Evolutionary conservation across 495 filamentous ascomycete genomes (phyloP).

Genomic region (Aspergillus egyptiacus): DNA sequence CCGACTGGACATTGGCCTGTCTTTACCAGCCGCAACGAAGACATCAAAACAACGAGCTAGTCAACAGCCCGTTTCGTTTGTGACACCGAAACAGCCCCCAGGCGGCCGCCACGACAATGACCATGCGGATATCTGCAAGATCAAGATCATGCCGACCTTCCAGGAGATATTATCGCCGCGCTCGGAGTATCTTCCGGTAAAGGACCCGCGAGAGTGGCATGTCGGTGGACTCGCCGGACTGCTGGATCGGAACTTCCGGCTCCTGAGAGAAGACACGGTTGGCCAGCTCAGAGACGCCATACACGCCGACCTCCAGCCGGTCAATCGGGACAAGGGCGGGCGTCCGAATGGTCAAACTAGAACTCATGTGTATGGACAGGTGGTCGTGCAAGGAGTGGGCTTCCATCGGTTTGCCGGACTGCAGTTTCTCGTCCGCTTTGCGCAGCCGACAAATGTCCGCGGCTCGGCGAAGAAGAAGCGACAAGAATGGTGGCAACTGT

Average conservation of each 20-base stretch:
- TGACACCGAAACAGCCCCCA: conserved; percentile 8
- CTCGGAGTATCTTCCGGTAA: conserved; percentile 56
- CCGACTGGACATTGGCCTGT: conserved; percentile 35
- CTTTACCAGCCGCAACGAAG: conserved; percentile 21
- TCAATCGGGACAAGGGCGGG: not conserved
- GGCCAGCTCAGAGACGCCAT: conserved; percentile 35
- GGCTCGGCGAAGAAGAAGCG: conserved; percentile 26
- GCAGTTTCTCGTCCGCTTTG: conserved; percentile 40
- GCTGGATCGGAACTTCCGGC: conserved; percentile 62
- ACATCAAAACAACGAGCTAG: conserved; percentile 35
- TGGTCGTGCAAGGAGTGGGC: conserved; percentile 25
- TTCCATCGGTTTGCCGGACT: conserved; percentile 51
- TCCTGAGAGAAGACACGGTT: conserved; percentile 36
- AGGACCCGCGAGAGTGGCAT: conserved; percentile 50
- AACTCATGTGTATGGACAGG: conserved; percentile 37
- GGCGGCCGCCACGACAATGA: conserved; percentile 60
- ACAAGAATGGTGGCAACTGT: conserved; percentile 56
- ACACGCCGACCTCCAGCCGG: conserved; percentile 10
- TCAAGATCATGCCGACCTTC: conserved; percentile 59
- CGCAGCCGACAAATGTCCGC: conserved; percentile 44
- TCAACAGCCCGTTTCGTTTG: conserved; percentile 43
- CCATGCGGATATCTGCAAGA: conserved; percentile 49
- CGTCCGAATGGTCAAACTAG: conserved; percentile 13
- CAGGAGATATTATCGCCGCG: conserved; percentile 52
- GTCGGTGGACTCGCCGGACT: conserved; percentile 52